Conservation (phyloP, 1,139 yeast genomes). For the Taphrina populina region DNA sequence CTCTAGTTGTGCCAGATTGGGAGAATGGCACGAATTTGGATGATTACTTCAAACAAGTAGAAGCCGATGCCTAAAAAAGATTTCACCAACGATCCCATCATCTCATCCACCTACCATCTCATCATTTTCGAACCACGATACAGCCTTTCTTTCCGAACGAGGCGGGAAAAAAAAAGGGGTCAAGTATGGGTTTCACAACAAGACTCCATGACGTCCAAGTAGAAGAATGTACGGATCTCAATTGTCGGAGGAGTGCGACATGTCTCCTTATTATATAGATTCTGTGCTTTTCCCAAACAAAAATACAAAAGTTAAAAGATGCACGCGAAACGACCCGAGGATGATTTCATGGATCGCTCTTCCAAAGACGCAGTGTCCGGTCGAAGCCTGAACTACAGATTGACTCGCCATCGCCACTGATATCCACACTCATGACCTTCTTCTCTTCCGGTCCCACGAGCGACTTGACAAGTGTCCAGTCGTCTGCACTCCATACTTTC, state of each 20-base stretch:
- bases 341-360: slow-evolving; percentile 26
- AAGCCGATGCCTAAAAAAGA: slow-evolving; percentile 16
- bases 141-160: no score
- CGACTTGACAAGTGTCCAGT: slow-evolving; percentile 61
- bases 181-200: no score
- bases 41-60: slow-evolving; percentile 31
- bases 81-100: background rate
- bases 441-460: slow-evolving; percentile 62
- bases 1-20: slow-evolving; percentile 30
- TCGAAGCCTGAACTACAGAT: slow-evolving; percentile 82
- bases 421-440: slow-evolving; percentile 70
- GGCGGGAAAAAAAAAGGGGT: no score
- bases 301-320: no score
- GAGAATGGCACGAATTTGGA: slow-evolving; percentile 22
- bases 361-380: slow-evolving; percentile 68
- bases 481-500: slow-evolving; percentile 62
- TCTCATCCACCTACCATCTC: no score
- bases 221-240: no score
- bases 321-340: no score
- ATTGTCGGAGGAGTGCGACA: no score
- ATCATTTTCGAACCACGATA: no score
- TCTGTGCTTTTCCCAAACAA: no score
- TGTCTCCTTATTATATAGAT: no score
- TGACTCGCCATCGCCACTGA: slow-evolving; percentile 47
- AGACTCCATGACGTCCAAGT: no score